These are phyloP conservation scores for Gyromitra esculenta DNA, from an alignment of 2,329 filamentous ascomycete species.

Conservation along the genomic window DNA sequence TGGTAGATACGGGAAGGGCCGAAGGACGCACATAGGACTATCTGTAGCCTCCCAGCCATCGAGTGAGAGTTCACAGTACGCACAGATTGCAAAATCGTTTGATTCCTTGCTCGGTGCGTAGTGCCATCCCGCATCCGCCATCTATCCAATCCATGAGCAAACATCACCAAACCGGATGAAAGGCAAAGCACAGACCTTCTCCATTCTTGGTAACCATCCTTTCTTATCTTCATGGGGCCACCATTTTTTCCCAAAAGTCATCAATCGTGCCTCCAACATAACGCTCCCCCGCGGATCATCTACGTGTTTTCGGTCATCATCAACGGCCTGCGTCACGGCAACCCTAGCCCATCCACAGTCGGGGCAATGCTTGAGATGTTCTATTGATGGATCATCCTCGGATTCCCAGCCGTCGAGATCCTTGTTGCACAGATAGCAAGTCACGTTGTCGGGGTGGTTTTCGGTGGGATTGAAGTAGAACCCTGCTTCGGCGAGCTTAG, in stretches of 20 bases:
- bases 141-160: constrained; percentile 63
- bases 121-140: constrained; percentile 92
- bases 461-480: constrained; percentile 86
- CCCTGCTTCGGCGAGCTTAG: constrained; percentile 84
- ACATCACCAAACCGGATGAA: constrained; percentile 43
- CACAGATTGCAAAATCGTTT: constrained; percentile 88
- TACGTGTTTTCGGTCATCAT: constrained; percentile 59
- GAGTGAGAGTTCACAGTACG: constrained; percentile 87
- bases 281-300: constrained; percentile 77
- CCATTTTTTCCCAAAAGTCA: constrained; percentile 77
- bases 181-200: constrained; percentile 72
- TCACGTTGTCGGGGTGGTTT: constrained; percentile 83
- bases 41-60: constrained; percentile 96
- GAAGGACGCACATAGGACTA: constrained; percentile 75
- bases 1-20: constrained; percentile 36
- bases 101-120: constrained; percentile 85
- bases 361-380: constrained; percentile 84
- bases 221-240: constrained; percentile 93
- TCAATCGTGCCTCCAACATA: constrained; percentile 79
- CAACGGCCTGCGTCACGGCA: constrained; percentile 66
- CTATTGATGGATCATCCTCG: constrained; percentile 80
- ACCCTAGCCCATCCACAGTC: constrained; percentile 88
- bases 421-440: constrained; percentile 86
- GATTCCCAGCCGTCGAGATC: constrained; percentile 92
- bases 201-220: constrained; percentile 87